Evolutionary conservation across 1,139 yeast genomes (phyloP), one percentile per base, ranked within the genome.

Genomic region (Candida sp.): DNA sequence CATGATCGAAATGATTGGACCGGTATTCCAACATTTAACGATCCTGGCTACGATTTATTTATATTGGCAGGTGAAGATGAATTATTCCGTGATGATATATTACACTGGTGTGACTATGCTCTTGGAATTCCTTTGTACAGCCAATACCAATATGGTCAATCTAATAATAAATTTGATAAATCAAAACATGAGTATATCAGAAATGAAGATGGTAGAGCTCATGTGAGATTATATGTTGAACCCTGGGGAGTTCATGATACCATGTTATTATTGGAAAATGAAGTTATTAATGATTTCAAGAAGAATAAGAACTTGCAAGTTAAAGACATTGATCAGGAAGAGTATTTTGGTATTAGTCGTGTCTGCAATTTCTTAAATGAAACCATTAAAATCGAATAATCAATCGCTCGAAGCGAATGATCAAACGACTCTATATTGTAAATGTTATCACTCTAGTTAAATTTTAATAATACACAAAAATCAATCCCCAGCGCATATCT

Each of bases 191-290:
- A 49, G 22, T 58, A 46, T 42, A 36, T 51, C 39, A 51, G 52
- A 42, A 42, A 54, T 39, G 38, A 50, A 22, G 44, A 45, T 38
- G 39, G 55, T 38, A 25, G 49, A 41, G 52, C 62, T 41, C 42
- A 57, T 44, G 45, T 53, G 36, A 36, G 46, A 32, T 49, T 64
- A 3, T 63, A 54, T 45, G 60, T 72, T 30, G 77, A 73, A 49
- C 79, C 77, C 0, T 64, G 67, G 68, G 79, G 79, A 3, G 57
- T 70, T 21, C 79, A 73, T 51, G 79, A 71, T 51, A 47, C 70
- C 0, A 42, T 53, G 23, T 61, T 71, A 36, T 64, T 66, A 47
- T 60, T 68, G 43, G 78, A 73, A 46, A 57, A 61, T 45, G 52
- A 48, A 34, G 42, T 58, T 8, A 34, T 58, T n/a, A 35, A 41